Percentiles rank a stretch among this genome's conserved stretches.
phyloP scores from a whole-genome alignment of 257 asterid genomes.

The Rauvolfia tetraphylla region DNA sequence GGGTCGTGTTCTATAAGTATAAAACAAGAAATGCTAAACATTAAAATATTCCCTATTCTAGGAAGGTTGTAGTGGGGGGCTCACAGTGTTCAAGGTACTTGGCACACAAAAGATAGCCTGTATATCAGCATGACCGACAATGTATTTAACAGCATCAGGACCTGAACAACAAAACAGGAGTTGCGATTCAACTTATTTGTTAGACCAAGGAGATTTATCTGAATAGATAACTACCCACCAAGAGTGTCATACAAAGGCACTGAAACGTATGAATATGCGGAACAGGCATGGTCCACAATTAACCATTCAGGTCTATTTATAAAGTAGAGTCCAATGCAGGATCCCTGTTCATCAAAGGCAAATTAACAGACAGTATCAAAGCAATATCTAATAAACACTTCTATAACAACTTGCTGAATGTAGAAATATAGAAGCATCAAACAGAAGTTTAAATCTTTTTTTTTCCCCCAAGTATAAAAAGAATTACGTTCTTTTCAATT shows the following conservation, averaged over 20 bases:
- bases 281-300: conserved; percentile 87
- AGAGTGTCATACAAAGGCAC: conserved; percentile 98
- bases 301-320: conserved; percentile 93
- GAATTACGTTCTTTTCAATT: not conserved
- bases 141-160: conserved; percentile 94
- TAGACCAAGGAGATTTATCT: conserved; percentile 21
- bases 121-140: conserved; percentile 73
- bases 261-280: conserved; percentile 83
- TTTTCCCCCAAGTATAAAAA: not conserved
- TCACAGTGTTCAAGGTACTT: conserved; percentile 70
- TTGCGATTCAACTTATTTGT: conserved; percentile 19
- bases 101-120: conserved; percentile 89
- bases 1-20: not conserved
- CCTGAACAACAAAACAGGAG: conserved; percentile 39
- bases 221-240: conserved; percentile 55
- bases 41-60: no score
- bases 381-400: not conserved
- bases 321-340: conserved; percentile 82
- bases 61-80: conserved; percentile 3
- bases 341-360: conserved; percentile 52
- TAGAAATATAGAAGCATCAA: not conserved
- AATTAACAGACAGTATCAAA: not conserved
- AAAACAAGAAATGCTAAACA: not conserved
- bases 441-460: not conserved
- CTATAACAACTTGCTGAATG: not conserved